Evolutionary conservation across 108 stramenopile genomes (phyloP).

Genomic region (Fistulifera pelliculosa): DNA sequence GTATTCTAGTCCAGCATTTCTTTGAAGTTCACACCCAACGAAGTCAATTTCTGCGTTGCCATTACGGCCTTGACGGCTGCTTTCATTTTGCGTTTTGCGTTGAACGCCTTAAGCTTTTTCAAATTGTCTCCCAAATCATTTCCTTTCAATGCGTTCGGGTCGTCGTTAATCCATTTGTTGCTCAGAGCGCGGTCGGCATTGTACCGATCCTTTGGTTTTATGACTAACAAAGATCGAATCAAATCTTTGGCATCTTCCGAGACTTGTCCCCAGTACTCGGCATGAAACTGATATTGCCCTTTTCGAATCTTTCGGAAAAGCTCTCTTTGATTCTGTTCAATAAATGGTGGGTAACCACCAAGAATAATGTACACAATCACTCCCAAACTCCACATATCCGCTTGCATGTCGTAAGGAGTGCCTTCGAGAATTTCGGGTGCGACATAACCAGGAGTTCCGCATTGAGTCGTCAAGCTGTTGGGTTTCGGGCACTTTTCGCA

Average conservation of each 20-base stretch:
- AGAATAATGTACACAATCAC: conserved; percentile 91
- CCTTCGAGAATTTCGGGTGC: conserved; percentile 89
- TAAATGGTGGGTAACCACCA: conserved; percentile 91
- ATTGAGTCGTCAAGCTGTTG: conserved; percentile 81
- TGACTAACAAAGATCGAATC: conserved; percentile 60
- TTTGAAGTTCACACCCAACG: conserved; percentile 58
- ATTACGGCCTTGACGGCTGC: conserved; percentile 78
- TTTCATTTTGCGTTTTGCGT: conserved; percentile 85
- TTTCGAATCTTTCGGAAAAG: conserved; percentile 89
- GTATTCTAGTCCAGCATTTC: conserved; percentile 20
- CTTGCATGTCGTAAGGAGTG: conserved; percentile 73
- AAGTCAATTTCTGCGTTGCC: conserved; percentile 62
- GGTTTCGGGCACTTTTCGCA: conserved; percentile 74
- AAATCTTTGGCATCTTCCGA: conserved; percentile 73
- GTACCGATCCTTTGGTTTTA: conserved; percentile 58
- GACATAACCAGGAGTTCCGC: conserved; percentile 93
- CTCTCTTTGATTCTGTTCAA: conserved; percentile 90
- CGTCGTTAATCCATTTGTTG: conserved; percentile 71
- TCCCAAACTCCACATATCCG: conserved; percentile 95
- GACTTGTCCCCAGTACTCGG: conserved; percentile 83
- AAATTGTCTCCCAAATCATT: conserved; percentile 67
- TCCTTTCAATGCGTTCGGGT: conserved; percentile 33
- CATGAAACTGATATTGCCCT: conserved; percentile 82
- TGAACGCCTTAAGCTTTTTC: conserved; percentile 72
- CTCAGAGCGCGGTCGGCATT: conserved; percentile 50